Base-by-base conservation (phyloP, 805 yeast genomes). In the Metschnikowia lachancei region DNA sequence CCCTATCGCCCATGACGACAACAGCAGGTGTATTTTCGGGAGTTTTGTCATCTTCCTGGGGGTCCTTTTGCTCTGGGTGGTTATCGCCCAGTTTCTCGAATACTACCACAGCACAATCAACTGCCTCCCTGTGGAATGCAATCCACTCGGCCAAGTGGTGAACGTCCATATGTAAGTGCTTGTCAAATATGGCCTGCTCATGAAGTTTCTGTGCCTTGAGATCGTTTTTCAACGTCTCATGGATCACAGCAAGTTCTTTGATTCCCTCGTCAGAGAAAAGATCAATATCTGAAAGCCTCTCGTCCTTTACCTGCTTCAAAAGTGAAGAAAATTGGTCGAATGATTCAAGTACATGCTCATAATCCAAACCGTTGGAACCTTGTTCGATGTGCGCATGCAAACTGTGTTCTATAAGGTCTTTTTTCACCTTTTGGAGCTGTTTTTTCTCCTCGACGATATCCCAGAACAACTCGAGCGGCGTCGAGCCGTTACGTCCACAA, bases 401-500 rank as follows among this genome's bases (percentile, higher is more conserved):
- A 5, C 76, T 61, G 51, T 77, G 82, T 41, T 77, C 77, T 1
- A 82, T 77, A 35, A 83, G 63, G 42, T 83, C 87, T 44, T 78
- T 78, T 58, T 81, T 80, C 18, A 82, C 80, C 49, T 75, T 76
- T 37, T 86, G 59, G 1, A 72, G 57, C 44, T 81, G 77, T 29
- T 76, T 73, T 55, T 80, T 81, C 46, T 79, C 83, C 54, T 85
- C 90, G 3, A 85, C 74, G 0, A 77, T 57, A 61, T 90, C 96
- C 78, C 87, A 77, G 61, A 85, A 89, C 34, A 87, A 64, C 52
- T 89, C 95, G 35, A 83, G 58, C 0, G 96, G 85, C 1, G 82
- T 75, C 0, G 96, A 88, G 0, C 96, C 96, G 37, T 77, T 72
- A 44, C 90, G 74, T 0, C 95, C 96, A 46, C 89, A 72, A 31